Conservation (phyloP, 345 rosid genomes). For the Populus deltoides region DNA sequence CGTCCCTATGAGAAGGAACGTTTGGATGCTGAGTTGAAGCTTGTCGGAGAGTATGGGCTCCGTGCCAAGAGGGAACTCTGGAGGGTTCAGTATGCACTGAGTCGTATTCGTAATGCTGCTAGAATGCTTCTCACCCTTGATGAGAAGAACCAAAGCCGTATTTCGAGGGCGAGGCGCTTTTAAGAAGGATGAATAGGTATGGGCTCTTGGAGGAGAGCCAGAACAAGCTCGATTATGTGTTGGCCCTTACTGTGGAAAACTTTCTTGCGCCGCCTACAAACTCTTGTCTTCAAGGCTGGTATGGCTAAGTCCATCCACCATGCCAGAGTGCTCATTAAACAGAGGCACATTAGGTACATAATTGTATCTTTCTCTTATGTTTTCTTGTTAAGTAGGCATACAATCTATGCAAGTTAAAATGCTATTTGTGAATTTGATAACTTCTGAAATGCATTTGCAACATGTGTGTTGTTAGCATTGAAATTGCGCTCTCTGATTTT, state of each 20-base stretch:
- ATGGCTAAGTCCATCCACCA: constrained; percentile 73
- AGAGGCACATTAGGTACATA: constrained; percentile 50
- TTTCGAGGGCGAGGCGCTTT: constrained; percentile 67
- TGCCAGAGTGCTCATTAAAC: constrained; percentile 65
- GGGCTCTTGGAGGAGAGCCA: constrained; percentile 66
- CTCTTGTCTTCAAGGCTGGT: constrained; percentile 61
- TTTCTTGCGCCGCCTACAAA: constrained; percentile 71
- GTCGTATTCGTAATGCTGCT: constrained; percentile 63
- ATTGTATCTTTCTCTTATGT: too few relatives aligned
- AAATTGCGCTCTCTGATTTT: too few relatives aligned
- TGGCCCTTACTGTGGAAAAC: constrained; percentile 68
- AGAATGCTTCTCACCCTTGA: constrained; percentile 60
- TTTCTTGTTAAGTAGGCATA: too few relatives aligned
- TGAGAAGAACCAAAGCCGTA: constrained; percentile 56
- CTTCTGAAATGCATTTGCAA: too few relatives aligned
- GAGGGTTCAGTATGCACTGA: constrained; percentile 60
- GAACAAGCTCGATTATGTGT: constrained; percentile 74
- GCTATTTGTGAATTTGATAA: too few relatives aligned
- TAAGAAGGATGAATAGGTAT: constrained; percentile 57
- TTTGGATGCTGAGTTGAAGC: constrained; percentile 59
- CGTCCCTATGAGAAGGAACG: constrained; percentile 73
- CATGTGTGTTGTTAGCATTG: too few relatives aligned
- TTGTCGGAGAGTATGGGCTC: constrained; percentile 63
- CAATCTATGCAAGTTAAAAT: background rate
- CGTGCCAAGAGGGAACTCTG: constrained; percentile 66